Conservation (phyloP, 2,329 filamentous ascomycete species). For the Fusarium sp. region DNA sequence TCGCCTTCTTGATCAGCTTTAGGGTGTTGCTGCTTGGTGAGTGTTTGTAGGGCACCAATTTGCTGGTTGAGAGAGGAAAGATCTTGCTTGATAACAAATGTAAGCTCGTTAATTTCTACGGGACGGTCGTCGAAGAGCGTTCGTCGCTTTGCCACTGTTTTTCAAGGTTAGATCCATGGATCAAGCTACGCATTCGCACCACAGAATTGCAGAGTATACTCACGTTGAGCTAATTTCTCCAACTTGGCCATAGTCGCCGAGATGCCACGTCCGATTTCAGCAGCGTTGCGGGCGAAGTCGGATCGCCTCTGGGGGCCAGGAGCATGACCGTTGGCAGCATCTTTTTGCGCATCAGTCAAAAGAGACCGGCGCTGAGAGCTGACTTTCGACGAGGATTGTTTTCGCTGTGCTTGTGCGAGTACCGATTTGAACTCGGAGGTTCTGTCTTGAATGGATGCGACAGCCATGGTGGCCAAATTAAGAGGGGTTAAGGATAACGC, state of each 20-base stretch:
- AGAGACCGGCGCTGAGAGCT: conserved; percentile 85
- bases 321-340: conserved; percentile 64
- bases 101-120: conserved; percentile 96
- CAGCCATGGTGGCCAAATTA: conserved; percentile 64
- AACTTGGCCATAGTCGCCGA: conserved; percentile 94
- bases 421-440: conserved; percentile 96
- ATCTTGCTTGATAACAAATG: conserved; percentile 98
- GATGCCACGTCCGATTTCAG: conserved; percentile 92
- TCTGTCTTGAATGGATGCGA: conserved; percentile 91
- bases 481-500: conserved; percentile 31
- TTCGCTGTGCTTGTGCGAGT: conserved; percentile 84
- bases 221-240: conserved; percentile 88
- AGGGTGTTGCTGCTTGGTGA: conserved; percentile 83
- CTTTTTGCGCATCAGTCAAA: conserved; percentile 79
- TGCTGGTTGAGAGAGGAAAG: conserved; percentile 86
- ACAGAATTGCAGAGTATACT: conserved; percentile 48
- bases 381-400: conserved; percentile 80
- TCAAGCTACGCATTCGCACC: not conserved
- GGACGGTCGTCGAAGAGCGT: conserved; percentile 97
- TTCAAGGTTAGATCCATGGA: conserved; percentile 21
- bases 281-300: conserved; percentile 92
- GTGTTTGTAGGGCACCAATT: conserved; percentile 83
- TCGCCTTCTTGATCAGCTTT: conserved; percentile 85
- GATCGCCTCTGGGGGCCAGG: conserved; percentile 73
- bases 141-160: conserved; percentile 88